Conservation (phyloP, 2,329 filamentous ascomycete species). For the Diplodia scrobiculata region DNA sequence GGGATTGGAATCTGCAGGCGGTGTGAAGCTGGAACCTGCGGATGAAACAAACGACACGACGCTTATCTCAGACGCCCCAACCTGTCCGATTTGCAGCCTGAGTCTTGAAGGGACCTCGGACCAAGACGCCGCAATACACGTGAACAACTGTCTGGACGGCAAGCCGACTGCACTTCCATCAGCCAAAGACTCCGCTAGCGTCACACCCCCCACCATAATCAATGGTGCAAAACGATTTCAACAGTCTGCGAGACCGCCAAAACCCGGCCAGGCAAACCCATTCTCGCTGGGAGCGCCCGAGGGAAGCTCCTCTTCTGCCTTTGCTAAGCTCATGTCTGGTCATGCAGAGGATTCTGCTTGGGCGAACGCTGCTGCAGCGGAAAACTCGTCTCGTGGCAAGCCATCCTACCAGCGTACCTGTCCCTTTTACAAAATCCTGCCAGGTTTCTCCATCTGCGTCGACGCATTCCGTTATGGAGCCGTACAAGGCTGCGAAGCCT, state of each 20-base stretch:
- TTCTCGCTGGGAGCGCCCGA: slow-evolving; percentile 58
- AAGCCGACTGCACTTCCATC: slow-evolving; percentile 63
- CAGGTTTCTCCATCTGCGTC: slow-evolving; percentile 87
- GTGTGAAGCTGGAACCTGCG: slow-evolving; percentile 30
- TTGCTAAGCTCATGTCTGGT: slow-evolving; percentile 88
- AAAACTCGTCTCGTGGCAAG: slow-evolving; percentile 76
- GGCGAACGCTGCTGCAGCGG: slow-evolving; percentile 79
- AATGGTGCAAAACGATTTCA: slow-evolving; percentile 61
- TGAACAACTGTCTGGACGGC: slow-evolving; percentile 90
- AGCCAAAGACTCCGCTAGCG: slow-evolving; percentile 29
- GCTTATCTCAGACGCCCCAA: slow-evolving; percentile 36
- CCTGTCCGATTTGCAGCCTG: slow-evolving; percentile 77
- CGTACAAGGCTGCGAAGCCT: slow-evolving; percentile 86
- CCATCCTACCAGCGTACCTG: slow-evolving; percentile 87
- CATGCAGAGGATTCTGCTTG: slow-evolving; percentile 90
- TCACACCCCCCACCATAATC: slow-evolving; percentile 26
- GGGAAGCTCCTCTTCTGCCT: slow-evolving; percentile 73
- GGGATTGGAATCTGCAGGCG: slow-evolving; percentile 50
- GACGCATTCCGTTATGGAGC: slow-evolving; percentile 96
- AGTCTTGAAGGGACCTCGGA: slow-evolving; percentile 59
- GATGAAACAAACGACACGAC: slow-evolving; percentile 20
- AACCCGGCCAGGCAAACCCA: slow-evolving; percentile 79
- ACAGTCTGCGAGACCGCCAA: slow-evolving; percentile 65
- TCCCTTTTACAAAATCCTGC: slow-evolving; percentile 98
- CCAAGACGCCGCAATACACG: slow-evolving; percentile 75